Percentiles rank a stretch among this genome's conserved stretches.
Conservation (phyloP, 768 basidiomycete genomes). For the Trametes maxima region DNA sequence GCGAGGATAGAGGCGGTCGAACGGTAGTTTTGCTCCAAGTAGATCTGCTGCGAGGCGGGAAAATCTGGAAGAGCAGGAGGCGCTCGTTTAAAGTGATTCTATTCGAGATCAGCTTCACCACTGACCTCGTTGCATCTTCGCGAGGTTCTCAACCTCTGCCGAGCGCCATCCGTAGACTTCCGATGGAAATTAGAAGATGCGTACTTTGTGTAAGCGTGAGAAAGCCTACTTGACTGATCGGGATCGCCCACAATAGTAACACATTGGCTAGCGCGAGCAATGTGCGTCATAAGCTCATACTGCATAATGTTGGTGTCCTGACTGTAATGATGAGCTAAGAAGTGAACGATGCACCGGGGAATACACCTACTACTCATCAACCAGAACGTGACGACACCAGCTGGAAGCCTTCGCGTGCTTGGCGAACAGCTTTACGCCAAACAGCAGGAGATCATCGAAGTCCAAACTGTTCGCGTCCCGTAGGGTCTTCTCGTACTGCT, state of each 20-base stretch:
- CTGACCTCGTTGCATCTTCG: constrained; percentile 67
- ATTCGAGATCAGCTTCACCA: background rate
- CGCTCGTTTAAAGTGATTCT: background rate
- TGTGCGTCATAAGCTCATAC: constrained; percentile 74
- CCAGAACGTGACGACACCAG: constrained; percentile 72
- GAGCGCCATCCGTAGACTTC: constrained; percentile 86
- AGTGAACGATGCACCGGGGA: background rate
- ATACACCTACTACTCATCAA: constrained; percentile 76
- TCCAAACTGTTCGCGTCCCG: constrained; percentile 71
- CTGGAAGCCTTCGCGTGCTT: constrained; percentile 48
- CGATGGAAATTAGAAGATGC: constrained; percentile 4
- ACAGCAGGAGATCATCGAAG: constrained; percentile 84
- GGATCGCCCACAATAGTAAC: constrained; percentile 89
- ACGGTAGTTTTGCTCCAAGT: constrained; percentile 86
- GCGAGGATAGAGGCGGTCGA: constrained; percentile 77
- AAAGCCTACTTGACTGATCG: constrained; percentile 74
- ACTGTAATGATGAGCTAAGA: constrained; percentile 32
- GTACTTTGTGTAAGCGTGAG: background rate
- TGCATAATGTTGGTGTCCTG: constrained; percentile 85
- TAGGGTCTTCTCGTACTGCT: constrained; percentile 65
- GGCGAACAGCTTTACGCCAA: constrained; percentile 66
- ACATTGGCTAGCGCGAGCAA: constrained; percentile 54
- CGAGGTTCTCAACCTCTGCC: constrained; percentile 74
- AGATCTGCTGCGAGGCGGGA: constrained; percentile 60
- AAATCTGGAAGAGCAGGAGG: constrained; percentile 53